These are phyloP conservation scores for Ascoidea asiatica DNA, from an alignment of 805 yeast species.

Conservation along the genomic window DNA sequence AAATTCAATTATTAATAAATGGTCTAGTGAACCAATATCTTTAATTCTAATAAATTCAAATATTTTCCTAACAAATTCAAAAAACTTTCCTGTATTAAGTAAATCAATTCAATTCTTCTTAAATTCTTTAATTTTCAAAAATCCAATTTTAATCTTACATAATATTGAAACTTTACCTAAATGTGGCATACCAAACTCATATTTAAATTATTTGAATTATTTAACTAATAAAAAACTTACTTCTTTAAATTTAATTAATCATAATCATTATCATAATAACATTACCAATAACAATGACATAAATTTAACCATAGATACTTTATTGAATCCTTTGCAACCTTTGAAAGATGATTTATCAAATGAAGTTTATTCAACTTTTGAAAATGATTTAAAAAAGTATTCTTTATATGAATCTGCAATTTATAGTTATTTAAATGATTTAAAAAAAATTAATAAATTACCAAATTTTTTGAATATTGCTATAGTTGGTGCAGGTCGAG, in stretches of 20 bases:
- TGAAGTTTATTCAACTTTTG: slow-evolving; percentile 55
- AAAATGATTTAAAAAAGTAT: slow-evolving; percentile 59
- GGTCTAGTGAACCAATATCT: slow-evolving; percentile 22
- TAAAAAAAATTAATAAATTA: slow-evolving; percentile 10
- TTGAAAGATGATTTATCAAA: slow-evolving; percentile 40
- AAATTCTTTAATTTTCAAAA: slow-evolving; percentile 20
- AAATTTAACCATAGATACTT: no score
- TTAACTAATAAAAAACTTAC: background rate
- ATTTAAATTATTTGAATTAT: no score
- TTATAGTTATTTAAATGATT: slow-evolving; percentile 31
- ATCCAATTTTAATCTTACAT: slow-evolving; percentile 19
- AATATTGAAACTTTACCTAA: slow-evolving; percentile 15
- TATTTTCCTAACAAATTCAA: slow-evolving; percentile 19
- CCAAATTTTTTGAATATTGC: slow-evolving; percentile 25
- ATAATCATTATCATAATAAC: no score
- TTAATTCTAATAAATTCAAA: slow-evolving; percentile 19
- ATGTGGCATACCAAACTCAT: background rate
- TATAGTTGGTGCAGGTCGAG: slow-evolving; percentile 82
- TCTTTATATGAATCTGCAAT: slow-evolving; percentile 55
- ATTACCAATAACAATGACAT: no score
- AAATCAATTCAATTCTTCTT: slow-evolving; percentile 22
- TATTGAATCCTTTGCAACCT: slow-evolving; percentile 55
- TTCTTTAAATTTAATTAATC: no score
- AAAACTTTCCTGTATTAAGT: slow-evolving; percentile 21
- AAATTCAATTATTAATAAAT: slow-evolving; percentile 18